Evolutionary conservation across 75 land plant species (phyloP).

Genomic region (Chamaecyparis obtusa): DNA sequence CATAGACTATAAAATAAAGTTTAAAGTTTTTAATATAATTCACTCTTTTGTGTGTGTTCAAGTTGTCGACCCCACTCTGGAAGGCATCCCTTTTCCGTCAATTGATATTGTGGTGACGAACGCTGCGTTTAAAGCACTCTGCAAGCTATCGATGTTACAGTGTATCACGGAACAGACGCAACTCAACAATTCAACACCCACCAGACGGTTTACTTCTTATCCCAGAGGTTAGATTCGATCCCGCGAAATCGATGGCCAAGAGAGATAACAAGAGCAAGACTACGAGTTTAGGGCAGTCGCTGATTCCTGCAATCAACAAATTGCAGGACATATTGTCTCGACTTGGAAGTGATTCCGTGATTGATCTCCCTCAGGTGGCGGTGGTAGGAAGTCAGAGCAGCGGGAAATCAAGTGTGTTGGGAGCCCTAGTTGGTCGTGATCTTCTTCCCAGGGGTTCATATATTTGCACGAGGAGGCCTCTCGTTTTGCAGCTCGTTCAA

Average conservation of each 20-base stretch:
- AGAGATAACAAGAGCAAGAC: neutral
- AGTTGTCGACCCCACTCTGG: neutral
- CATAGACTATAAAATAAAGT: too few relatives aligned
- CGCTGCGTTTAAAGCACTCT: neutral
- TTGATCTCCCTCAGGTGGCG: constrained; percentile 88
- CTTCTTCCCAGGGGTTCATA: constrained; percentile 74
- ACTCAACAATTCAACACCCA: neutral
- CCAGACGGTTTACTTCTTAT: neutral
- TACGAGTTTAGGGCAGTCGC: constrained; percentile 45
- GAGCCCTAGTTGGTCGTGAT: constrained; percentile 83
- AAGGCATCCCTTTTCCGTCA: neutral
- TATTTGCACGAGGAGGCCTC: constrained; percentile 81
- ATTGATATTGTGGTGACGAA: neutral
- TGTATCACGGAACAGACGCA: neutral
- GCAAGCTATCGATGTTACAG: neutral
- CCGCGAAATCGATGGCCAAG: neutral
- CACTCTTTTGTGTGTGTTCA: neutral
- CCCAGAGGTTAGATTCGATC: neutral
- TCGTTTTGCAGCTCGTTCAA: constrained; percentile 77
- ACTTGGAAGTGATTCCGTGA: constrained; percentile 60
- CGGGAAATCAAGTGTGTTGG: constrained; percentile 93
- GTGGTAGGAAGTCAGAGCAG: constrained; percentile 95
- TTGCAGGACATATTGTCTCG: constrained; percentile 87
- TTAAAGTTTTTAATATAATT: too few relatives aligned
- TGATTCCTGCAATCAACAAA: constrained; percentile 84